Conservation (phyloP, 176 grass and related monocot species). For the Triticum dicoccoides region DNA sequence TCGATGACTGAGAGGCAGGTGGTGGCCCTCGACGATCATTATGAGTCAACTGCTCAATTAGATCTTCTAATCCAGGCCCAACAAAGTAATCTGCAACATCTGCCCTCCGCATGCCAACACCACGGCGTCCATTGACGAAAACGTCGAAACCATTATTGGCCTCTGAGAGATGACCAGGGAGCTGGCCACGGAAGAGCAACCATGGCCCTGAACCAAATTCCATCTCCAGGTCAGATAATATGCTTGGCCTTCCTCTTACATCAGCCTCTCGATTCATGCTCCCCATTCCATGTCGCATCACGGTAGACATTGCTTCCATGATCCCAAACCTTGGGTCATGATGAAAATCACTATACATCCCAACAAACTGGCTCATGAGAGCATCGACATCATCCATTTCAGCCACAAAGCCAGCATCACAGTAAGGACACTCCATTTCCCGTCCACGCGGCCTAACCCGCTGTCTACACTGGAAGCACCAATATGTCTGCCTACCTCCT, state of each 20-base stretch:
- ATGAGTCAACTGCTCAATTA: conserved; percentile 82
- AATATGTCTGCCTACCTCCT: conserved; percentile 50
- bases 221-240: conserved; percentile 73
- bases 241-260: conserved; percentile 46
- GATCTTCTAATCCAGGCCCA: conserved; percentile 77
- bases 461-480: conserved; percentile 85
- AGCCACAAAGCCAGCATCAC: conserved; percentile 73
- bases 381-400: conserved; percentile 64
- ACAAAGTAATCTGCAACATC: conserved; percentile 84
- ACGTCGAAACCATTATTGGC: conserved; percentile 49
- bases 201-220: conserved; percentile 71
- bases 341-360: conserved; percentile 62
- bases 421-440: conserved; percentile 77
- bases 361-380: conserved; percentile 58
- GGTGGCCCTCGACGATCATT: conserved; percentile 68
- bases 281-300: conserved; percentile 70
- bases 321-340: conserved; percentile 59
- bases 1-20: conserved; percentile 71
- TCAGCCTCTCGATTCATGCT: conserved; percentile 57
- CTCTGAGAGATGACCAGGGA: conserved; percentile 58
- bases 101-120: conserved; percentile 55
- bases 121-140: conserved; percentile 50
- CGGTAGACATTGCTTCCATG: conserved; percentile 75
- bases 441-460: conserved; percentile 55
- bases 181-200: conserved; percentile 77